These are phyloP conservation scores for Purpureocillium lavendulum DNA, from an alignment of 2,329 filamentous ascomycete genomes.

Conservation along the genomic window DNA sequence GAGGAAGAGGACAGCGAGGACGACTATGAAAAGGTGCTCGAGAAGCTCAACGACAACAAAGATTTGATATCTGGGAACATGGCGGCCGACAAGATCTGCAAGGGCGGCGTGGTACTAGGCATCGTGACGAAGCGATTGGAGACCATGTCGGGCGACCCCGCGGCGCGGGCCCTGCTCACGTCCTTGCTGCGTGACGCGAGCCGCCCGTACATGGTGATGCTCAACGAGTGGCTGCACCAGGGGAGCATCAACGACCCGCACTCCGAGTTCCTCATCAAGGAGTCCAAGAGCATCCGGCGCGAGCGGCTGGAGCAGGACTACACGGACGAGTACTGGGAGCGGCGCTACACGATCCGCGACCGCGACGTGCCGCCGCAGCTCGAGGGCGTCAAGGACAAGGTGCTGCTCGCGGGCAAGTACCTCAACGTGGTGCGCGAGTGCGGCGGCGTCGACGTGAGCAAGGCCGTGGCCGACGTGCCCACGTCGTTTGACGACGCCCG, in stretches of 20 bases:
- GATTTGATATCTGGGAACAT: slow-evolving; percentile 72
- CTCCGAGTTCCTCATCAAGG: slow-evolving; percentile 87
- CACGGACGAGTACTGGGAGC: slow-evolving; percentile 98
- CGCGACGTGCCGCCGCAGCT: slow-evolving; percentile 88
- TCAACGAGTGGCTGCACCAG: slow-evolving; percentile 97
- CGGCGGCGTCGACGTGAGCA: slow-evolving; percentile 88
- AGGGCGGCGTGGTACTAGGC: slow-evolving; percentile 90
- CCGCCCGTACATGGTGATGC: slow-evolving; percentile 92
- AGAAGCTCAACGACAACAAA: slow-evolving; percentile 79
- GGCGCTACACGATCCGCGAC: slow-evolving; percentile 89
- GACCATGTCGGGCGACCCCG: slow-evolving; percentile 87
- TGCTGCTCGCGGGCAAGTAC: slow-evolving; percentile 92
- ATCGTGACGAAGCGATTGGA: slow-evolving; percentile 78
- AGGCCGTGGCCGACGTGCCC: slow-evolving; percentile 81
- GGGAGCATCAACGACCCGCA: slow-evolving; percentile 93
- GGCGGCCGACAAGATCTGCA: slow-evolving; percentile 84
- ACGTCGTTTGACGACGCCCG: slow-evolving; percentile 83
- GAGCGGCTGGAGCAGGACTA: slow-evolving; percentile 93
- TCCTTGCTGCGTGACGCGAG: slow-evolving; percentile 80
- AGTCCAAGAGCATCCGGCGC: slow-evolving; percentile 88
- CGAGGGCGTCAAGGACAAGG: slow-evolving; percentile 85
- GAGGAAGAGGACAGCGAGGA: slow-evolving; percentile 68
- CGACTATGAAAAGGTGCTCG: slow-evolving; percentile 87
- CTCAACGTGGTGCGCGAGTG: slow-evolving; percentile 96
- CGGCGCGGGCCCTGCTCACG: slow-evolving; percentile 73